phyloP scores from a whole-genome alignment of 768 basidiomycete genomes.

The Amanita molliuscula region DNA sequence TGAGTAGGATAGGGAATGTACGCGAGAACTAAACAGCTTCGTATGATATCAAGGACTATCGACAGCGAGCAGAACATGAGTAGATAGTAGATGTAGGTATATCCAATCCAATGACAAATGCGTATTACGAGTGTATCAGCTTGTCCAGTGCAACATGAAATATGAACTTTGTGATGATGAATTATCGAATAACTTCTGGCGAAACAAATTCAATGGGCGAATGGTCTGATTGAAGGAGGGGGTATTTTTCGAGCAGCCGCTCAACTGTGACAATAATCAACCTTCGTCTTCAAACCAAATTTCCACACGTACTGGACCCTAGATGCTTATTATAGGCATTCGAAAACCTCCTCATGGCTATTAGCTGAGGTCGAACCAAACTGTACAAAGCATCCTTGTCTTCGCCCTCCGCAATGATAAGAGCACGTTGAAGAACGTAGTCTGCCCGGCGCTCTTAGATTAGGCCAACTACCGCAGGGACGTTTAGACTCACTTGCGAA shows the following conservation, averaged over 20 bases:
- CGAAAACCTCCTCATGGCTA: constrained; percentile 61
- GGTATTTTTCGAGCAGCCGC: constrained; percentile 49
- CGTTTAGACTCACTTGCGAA: constrained; percentile 60
- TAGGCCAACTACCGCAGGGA: background rate
- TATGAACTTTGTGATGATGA: background rate
- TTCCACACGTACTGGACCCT: constrained; percentile 49
- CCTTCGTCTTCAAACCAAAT: background rate
- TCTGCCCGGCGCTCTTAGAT: constrained; percentile 30
- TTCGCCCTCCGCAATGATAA: constrained; percentile 56
- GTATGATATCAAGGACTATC: constrained; percentile 10
- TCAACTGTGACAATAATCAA: constrained; percentile 39
- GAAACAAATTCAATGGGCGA: constrained; percentile 9
- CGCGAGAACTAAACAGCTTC: constrained; percentile 10
- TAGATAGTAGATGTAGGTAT: constrained; percentile 5
- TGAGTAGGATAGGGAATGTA: constrained; percentile 8
- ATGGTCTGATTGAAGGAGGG: constrained; percentile 15
- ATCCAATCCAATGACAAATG: constrained; percentile 4
- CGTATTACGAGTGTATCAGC: constrained; percentile 1
- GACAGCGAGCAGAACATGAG: constrained; percentile 12
- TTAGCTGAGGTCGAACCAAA: constrained; percentile 57
- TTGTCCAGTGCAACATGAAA: background rate
- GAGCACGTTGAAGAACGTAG: constrained; percentile 77
- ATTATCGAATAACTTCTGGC: constrained; percentile 16
- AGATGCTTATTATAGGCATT: constrained; percentile 75
- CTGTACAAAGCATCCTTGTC: constrained; percentile 59